Evolutionary conservation across 805 yeast species (phyloP).

Genomic region (Zygosaccharomyces siamensis): DNA sequence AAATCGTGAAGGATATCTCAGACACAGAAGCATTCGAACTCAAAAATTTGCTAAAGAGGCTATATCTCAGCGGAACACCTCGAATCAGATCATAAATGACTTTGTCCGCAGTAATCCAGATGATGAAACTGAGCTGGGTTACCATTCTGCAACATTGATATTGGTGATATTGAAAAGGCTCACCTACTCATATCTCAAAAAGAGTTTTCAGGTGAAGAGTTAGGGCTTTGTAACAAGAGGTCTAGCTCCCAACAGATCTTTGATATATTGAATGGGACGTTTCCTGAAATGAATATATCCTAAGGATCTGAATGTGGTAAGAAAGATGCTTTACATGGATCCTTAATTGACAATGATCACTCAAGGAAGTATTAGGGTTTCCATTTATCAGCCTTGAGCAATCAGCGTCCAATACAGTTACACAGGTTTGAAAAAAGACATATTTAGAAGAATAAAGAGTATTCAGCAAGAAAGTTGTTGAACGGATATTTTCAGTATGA

Average conservation of each 20-base stretch:
- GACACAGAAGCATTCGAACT: slow-evolving; percentile 44
- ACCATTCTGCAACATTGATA: slow-evolving; percentile 42
- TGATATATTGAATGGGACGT: slow-evolving; percentile 33
- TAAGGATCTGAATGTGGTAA: slow-evolving; percentile 35
- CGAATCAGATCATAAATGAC: slow-evolving; percentile 33
- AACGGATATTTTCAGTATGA: too few relatives aligned
- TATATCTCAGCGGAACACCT: slow-evolving; percentile 35
- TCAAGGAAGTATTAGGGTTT: slow-evolving; percentile 23
- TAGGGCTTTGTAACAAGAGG: slow-evolving; percentile 25
- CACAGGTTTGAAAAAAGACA: slow-evolving; percentile 17
- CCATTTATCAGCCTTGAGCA: slow-evolving; percentile 18
- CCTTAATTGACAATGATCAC: slow-evolving; percentile 14
- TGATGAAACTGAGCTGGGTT: slow-evolving; percentile 23
- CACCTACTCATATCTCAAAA: slow-evolving; percentile 49
- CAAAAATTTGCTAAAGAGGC: slow-evolving; percentile 41
- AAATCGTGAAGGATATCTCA: slow-evolving; percentile 36
- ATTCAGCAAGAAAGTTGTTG: too few relatives aligned
- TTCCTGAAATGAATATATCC: slow-evolving; percentile 44
- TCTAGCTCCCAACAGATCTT: slow-evolving; percentile 29
- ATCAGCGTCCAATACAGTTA: slow-evolving; percentile 22
- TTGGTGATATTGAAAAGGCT: slow-evolving; percentile 57
- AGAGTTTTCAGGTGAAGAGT: slow-evolving; percentile 35
- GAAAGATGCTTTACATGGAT: background rate
- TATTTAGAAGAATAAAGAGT: too few relatives aligned
- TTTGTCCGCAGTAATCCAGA: slow-evolving; percentile 29